Evolutionary conservation across 2,329 filamentous ascomycete genomes (phyloP).

Genomic region (Cercospora sesami): DNA sequence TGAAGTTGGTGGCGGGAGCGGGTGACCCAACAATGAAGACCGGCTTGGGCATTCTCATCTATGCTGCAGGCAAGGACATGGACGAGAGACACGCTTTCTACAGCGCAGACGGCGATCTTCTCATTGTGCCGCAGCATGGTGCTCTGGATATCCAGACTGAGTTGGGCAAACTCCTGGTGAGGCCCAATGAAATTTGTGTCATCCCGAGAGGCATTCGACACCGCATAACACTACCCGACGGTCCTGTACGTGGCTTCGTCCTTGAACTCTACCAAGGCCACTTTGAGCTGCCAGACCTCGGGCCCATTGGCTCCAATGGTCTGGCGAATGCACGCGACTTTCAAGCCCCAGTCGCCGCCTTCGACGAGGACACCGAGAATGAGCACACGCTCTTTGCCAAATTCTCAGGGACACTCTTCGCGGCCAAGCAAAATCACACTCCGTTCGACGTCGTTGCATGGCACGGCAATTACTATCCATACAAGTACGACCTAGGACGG

Average conservation of each 20-base stretch:
- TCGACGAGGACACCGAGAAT: constrained; percentile 56
- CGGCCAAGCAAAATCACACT: constrained; percentile 61
- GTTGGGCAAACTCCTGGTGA: constrained; percentile 63
- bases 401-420: constrained; percentile 62
- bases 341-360: constrained; percentile 59
- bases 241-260: constrained; percentile 64
- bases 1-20: constrained; percentile 73
- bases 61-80: constrained; percentile 78
- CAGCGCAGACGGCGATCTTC: constrained; percentile 70
- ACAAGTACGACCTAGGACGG: constrained; percentile 60
- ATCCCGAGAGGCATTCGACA: constrained; percentile 67
- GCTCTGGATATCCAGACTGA: constrained; percentile 68
- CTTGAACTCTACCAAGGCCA: constrained; percentile 66
- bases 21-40: constrained; percentile 77
- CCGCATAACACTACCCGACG: constrained; percentile 60
- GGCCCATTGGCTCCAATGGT: constrained; percentile 65
- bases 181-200: constrained; percentile 67
- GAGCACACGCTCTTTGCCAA: constrained; percentile 63
- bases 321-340: constrained; percentile 68
- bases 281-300: constrained; percentile 66
- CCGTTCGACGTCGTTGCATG: constrained; percentile 72
- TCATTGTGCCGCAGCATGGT: constrained; percentile 66
- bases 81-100: constrained; percentile 73
- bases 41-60: constrained; percentile 78
- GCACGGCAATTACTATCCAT: constrained; percentile 68